A percentile compares a stretch with the other conserved stretches of the same genome.
Evolutionary conservation across 2,329 filamentous ascomycete species (phyloP).

Genomic region (Anisogramma anomala): DNA sequence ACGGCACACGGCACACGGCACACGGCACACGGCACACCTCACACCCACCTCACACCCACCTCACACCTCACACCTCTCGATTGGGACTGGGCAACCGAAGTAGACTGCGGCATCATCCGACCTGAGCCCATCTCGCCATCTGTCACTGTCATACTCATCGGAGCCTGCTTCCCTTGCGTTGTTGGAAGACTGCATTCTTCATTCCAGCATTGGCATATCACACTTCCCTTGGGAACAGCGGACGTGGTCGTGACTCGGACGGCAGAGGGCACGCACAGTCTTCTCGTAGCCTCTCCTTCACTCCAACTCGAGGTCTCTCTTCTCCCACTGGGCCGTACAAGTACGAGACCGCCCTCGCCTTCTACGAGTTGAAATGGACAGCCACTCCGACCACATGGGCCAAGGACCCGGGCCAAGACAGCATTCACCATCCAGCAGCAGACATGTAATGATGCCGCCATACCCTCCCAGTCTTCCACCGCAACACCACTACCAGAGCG

Average conservation of each 20-base stretch:
- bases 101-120: constrained; percentile 1
- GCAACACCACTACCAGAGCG: constrained; percentile 25
- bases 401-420: constrained; percentile 9
- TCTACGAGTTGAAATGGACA: constrained; percentile 10
- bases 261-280: background rate
- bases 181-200: no score
- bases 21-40: no score
- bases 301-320: constrained; percentile 1
- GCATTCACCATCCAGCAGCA: constrained; percentile 5
- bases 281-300: background rate
- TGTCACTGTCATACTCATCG: background rate
- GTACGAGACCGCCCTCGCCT: background rate
- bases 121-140: background rate
- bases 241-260: background rate
- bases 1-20: no score
- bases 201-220: background rate
- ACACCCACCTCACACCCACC: background rate
- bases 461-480: constrained; percentile 37
- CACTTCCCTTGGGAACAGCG: background rate
- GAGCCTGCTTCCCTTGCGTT: no score
- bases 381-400: constrained; percentile 13
- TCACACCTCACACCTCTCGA: background rate
- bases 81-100: background rate
- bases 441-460: constrained; percentile 14
- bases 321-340: constrained; percentile 1